Base-by-base conservation (phyloP, 805 yeast species). In the Ogataea degrootiae region DNA sequence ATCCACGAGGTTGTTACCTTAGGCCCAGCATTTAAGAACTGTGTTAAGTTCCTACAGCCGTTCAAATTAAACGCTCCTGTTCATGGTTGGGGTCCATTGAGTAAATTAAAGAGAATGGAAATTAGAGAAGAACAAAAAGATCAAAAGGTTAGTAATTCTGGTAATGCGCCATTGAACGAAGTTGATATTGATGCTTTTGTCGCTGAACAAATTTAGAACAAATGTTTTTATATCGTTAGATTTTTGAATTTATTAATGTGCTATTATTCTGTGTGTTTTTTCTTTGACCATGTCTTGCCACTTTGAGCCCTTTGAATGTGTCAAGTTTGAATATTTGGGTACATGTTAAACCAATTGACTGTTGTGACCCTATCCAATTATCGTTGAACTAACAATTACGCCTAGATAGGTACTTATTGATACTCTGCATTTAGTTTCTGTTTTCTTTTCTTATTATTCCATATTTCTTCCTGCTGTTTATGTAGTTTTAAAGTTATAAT, bases 131-230 rank as follows among this genome's bases (percentile, higher is more conserved):
- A 76, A 58, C 70, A 75, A 51, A 70, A 74, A 53, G 61, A 63
- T 34, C 73, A 70, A 52, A 69, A 70, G 44, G 69, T 76, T 46
- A 76, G 82, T 53, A 77, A 83, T 56, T 76, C 86, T 33, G 82
- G 85, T 43, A 73, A 78, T 54, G 85, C 85, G 39, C 82, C 82
- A 52, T 70, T 87, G 54, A 70, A 75, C 46, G 88, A 85, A 70
- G 77, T 85, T 44, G 90, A 87, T 64, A 84, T 87, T 51, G 90
- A 87, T 65, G 69, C 73, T 46, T 75, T 82, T 61, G 80, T 87
- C 51, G 76, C 78, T 33, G 82, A 78, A 59, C 85, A 85, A 66
- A 83, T 82, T 59, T 85, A 71, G 38, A 34, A 34, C 35, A 23
- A 6, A 35, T 21, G 12, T 15, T n/a, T 31, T 40, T n/a, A 17